Evolutionary conservation across 176 grass and related monocot genomes (phyloP), one percentile per base, ranked within the genome.

Genomic region (Carex pumila): DNA sequence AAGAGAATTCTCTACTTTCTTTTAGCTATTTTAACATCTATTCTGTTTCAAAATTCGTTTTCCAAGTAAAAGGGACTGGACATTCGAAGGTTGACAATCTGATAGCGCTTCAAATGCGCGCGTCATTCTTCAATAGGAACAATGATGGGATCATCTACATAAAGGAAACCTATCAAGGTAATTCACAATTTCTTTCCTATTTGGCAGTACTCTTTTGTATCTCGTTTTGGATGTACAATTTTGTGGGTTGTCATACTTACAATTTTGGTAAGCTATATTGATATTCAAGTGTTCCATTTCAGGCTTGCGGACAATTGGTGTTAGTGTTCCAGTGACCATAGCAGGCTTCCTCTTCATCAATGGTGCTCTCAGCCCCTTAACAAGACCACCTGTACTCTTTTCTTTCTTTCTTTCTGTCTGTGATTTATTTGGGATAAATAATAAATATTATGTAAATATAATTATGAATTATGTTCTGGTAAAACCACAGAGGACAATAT

Each of bases 61-160:
- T 56, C 45, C 22, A 77, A 57, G 47, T 12, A 76, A 56, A 77
- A 77, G 50, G 22, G 50, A 17, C 73, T 32, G 52, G 14, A 31
- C 47, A 77, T 32, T 32, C 6, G 5, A 57, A 77, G 12, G 14
- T 22, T 17, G 12, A 50, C 9, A 13, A 32, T 3, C 13, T 87
- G 88, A 97, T 82, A 3, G 64, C 81, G 22, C 89, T 93, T 7
- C 82, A 91, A 58, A 97, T 90, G 75, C 94, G 91, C n/a, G 84
- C 10, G 5, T 82, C 82, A 8, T 93, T 91, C 76, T 90, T 97
- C 1, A 89, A 97, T 34, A 63, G 84, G 61, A 81, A 90, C 61
- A 90, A 87, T 15, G 89, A 97, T 58, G 91, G 82, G 2, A 36
- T 97, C 65, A 87, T 93, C 59, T 88, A 83, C 34, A 41, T 81